phyloP scores from a whole-genome alignment of 2,329 filamentous ascomycete species.

The Talaromyces sp. region DNA sequence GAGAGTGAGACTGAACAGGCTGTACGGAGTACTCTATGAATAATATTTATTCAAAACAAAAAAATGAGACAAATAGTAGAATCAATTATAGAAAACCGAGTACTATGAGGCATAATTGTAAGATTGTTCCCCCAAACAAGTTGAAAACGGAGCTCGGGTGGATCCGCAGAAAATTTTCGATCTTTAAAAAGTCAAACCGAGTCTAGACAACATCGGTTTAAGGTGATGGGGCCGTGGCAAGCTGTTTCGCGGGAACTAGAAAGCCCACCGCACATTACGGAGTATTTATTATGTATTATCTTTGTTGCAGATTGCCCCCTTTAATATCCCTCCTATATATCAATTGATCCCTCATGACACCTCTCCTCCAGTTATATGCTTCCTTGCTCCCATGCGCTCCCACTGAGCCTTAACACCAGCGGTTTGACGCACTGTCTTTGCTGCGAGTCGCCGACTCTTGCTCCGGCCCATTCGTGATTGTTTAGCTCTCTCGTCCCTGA shows the following conservation, averaged over 20 bases:
- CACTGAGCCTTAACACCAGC: constrained; percentile 24
- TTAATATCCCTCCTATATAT: not conserved
- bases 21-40: no score
- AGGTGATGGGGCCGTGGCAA: constrained; percentile 7
- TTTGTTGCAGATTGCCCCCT: not conserved
- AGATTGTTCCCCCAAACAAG: constrained; percentile 1
- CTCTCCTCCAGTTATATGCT: constrained; percentile 27
- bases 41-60: no score
- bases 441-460: constrained; percentile 19
- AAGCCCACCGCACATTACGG: not conserved
- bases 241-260: not conserved
- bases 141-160: constrained; percentile 3
- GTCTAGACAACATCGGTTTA: constrained; percentile 6
- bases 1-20: no score
- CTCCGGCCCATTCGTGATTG: constrained; percentile 1
- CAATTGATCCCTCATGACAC: not conserved
- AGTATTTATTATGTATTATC: not conserved
- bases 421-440: constrained; percentile 8
- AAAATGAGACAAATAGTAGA: no score
- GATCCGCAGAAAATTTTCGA: constrained; percentile 5
- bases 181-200: not conserved
- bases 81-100: not conserved
- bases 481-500: constrained; percentile 8
- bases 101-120: not conserved
- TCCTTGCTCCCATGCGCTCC: constrained; percentile 22